Conservation (phyloP, 257 asterid species). For the Salvia rosmarinus region DNA sequence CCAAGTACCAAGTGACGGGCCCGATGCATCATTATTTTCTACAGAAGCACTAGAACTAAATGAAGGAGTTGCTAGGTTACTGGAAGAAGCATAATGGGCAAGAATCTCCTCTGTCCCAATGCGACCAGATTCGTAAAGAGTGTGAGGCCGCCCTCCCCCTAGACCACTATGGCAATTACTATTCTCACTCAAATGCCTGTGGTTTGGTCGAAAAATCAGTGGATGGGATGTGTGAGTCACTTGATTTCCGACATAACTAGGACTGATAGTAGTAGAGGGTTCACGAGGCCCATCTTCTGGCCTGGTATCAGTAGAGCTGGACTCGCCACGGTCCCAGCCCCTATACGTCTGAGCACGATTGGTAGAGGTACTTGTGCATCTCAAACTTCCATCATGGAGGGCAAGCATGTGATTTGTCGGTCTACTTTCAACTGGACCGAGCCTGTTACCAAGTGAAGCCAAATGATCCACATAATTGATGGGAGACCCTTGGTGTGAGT, state of each 20-base stretch:
- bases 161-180: slow-evolving; percentile 31
- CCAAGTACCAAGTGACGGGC: slow-evolving; percentile 60
- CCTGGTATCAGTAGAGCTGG: slow-evolving; percentile 60
- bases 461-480: slow-evolving; percentile 52
- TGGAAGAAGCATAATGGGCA: slow-evolving; percentile 44
- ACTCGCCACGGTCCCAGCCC: slow-evolving; percentile 71
- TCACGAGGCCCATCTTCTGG: slow-evolving; percentile 54
- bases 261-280: slow-evolving; percentile 37
- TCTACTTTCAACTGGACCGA: slow-evolving; percentile 63
- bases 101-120: slow-evolving; percentile 45
- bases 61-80: slow-evolving; percentile 45
- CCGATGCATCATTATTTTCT: slow-evolving; percentile 50
- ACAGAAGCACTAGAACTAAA: slow-evolving; percentile 45
- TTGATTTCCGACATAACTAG: slow-evolving; percentile 41
- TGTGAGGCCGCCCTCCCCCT: slow-evolving; percentile 39
- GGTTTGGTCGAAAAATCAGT: slow-evolving; percentile 34
- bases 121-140: slow-evolving; percentile 39
- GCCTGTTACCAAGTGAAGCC: slow-evolving; percentile 47
- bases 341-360: slow-evolving; percentile 37
- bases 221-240: slow-evolving; percentile 36
- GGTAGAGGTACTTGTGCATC: slow-evolving; percentile 34
- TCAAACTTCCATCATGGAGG: slow-evolving; percentile 38
- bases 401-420: slow-evolving; percentile 49
- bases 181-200: slow-evolving; percentile 35
- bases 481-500: slow-evolving; percentile 66